These are phyloP conservation scores for Kwoniella botswanensis DNA, from an alignment of 768 basidiomycete genomes.

Conservation along the genomic window DNA sequence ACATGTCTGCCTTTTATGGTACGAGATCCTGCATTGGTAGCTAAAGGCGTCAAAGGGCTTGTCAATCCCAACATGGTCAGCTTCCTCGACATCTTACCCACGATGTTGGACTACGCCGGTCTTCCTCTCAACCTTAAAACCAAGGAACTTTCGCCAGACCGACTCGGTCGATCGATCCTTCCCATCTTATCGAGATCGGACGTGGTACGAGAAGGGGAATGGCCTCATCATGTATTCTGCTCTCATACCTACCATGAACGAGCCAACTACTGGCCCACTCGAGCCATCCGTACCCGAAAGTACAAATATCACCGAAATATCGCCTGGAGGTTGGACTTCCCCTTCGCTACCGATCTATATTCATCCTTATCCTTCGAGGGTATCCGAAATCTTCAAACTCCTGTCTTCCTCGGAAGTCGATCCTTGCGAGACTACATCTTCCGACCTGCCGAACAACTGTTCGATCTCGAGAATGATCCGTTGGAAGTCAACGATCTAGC, in stretches of 20 bases:
- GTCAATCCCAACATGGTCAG: conserved; percentile 36
- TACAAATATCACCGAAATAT: conserved; percentile 39
- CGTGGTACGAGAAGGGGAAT: conserved; percentile 19
- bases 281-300: conserved; percentile 20
- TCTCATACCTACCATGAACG: conserved; percentile 39
- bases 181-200: conserved; percentile 21
- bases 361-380: conserved; percentile 27
- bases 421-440: conserved; percentile 24
- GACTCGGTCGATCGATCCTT: conserved; percentile 24
- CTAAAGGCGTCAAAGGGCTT: conserved; percentile 1
- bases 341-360: conserved; percentile 37
- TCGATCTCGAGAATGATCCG: conserved; percentile 34
- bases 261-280: conserved; percentile 36
- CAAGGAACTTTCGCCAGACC: conserved; percentile 19
- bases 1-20: conserved; percentile 35
- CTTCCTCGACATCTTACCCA: conserved; percentile 34
- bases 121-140: background rate
- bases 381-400: conserved; percentile 6
- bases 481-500: conserved; percentile 32
- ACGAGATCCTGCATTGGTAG: conserved; percentile 16
- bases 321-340: conserved; percentile 39
- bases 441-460: conserved; percentile 33
- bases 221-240: conserved; percentile 35
- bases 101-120: conserved; percentile 27
- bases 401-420: conserved; percentile 21